A percentile compares a stretch with the other conserved stretches of the same genome.
These are phyloP conservation scores for Pyrenophora seminiperda DNA, from an alignment of 2,329 filamentous ascomycete species.

Conservation along the genomic window DNA sequence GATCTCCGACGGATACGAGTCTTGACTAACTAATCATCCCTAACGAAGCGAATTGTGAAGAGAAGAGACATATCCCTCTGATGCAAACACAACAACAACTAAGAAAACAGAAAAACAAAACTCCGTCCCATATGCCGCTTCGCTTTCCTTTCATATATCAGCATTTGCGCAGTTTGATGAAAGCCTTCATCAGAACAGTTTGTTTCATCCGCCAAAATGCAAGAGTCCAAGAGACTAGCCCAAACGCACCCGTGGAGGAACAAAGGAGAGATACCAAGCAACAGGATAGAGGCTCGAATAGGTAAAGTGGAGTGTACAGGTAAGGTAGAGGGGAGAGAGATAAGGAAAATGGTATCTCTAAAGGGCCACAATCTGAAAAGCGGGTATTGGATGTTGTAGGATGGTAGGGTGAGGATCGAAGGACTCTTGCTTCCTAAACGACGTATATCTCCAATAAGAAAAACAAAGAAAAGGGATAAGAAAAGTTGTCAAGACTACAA, in stretches of 20 bases:
- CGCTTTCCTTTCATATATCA: conserved; percentile 22
- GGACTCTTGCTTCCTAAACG: conserved; percentile 35
- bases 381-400: conserved; percentile 1
- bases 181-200: conserved; percentile 30
- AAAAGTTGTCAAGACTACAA: conserved; percentile 58
- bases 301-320: conserved; percentile 29
- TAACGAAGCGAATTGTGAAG: conserved; percentile 34
- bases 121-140: conserved; percentile 31
- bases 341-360: conserved; percentile 49
- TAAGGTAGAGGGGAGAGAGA: conserved; percentile 33
- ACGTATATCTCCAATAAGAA: conserved; percentile 24
- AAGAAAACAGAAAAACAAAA: conserved; percentile 12
- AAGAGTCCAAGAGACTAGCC: conserved; percentile 22
- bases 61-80: conserved; percentile 21
- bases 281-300: conserved; percentile 27
- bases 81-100: conserved; percentile 26
- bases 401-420: conserved; percentile 21
- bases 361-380: conserved; percentile 40
- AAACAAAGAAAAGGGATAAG: conserved; percentile 41
- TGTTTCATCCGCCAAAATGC: conserved; percentile 26
- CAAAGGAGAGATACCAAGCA: conserved; percentile 45
- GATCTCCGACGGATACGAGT: conserved; percentile 48
- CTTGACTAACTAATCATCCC: conserved; percentile 50
- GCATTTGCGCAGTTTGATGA: conserved; percentile 24
- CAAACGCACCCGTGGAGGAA: conserved; percentile 29